phyloP scores from a whole-genome alignment of 2,329 filamentous ascomycete species.

The Sphaceloma murrayae region DNA sequence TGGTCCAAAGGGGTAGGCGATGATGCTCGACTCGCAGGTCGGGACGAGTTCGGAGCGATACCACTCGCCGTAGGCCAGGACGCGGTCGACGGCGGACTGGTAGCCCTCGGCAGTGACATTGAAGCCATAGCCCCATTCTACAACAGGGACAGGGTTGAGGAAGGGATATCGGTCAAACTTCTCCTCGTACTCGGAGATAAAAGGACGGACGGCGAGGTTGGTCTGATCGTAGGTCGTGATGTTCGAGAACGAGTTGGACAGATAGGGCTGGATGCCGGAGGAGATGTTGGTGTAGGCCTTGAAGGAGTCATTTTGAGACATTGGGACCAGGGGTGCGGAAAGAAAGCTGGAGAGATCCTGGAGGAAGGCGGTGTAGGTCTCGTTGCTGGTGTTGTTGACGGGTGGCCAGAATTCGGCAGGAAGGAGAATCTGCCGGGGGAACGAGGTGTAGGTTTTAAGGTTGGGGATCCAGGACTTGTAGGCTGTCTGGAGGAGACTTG shows the following conservation, averaged over 20 bases:
- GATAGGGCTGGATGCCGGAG: not conserved
- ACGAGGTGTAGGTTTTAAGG: not conserved
- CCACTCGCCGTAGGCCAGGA: not conserved
- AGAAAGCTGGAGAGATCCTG: not conserved
- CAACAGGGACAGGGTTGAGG: not conserved
- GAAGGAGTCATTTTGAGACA: not conserved
- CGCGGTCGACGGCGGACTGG: not conserved
- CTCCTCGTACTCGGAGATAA: not conserved
- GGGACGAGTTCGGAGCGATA: not conserved
- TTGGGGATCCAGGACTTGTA: not conserved
- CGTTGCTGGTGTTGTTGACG: not conserved
- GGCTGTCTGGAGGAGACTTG: not conserved
- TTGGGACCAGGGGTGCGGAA: not conserved
- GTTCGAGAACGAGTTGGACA: not conserved
- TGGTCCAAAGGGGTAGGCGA: not conserved
- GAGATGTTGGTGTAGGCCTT: not conserved
- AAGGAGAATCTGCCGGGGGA: not conserved
- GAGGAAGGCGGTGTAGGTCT: not conserved
- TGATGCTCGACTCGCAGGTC: not conserved
- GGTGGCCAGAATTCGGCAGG: not conserved
- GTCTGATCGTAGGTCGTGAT: constrained; percentile 7
- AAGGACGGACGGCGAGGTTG: not conserved
- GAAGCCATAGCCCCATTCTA: not conserved
- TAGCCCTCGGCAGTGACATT: not conserved
- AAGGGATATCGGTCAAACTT: not conserved